Evolutionary conservation across 345 rosid genomes (phyloP), one percentile per base, ranked within the genome.

Genomic region (Barbarea vulgaris): DNA sequence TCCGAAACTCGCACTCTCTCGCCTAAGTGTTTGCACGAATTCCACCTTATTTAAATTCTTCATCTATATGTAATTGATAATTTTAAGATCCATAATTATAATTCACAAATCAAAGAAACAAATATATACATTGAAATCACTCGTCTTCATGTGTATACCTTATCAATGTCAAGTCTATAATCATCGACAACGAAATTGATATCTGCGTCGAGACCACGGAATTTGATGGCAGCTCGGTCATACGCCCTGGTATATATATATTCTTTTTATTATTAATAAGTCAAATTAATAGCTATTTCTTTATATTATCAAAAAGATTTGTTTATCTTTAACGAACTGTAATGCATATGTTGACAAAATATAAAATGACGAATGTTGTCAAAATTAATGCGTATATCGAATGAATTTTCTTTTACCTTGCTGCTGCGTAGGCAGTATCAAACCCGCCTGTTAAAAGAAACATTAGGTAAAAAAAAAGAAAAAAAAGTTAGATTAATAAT

Each of bases 341-440:
- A 87, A 77, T 89, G 84, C 57, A 84, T 85, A 79, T 86, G 18
- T 72, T 62, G 48, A 71, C 64, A 39, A 55, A 63, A 74, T 27
- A 44, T n/a, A 24, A 50, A 37, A 57, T 5, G 21, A 61, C 11
- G 24, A 42, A 33, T 68, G 54, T 59, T 37, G 33, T 39, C 55
- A 28, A 21, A 50, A 34, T 13, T 22, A 10, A 22, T 53, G 30
- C 6, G 13, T 18, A 25, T 39, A 77, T 18, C 18, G 30, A 77
- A 47, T 3, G 14, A 22, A 25, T 0, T 56, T 18, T 48, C 2
- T 48, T 27, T 69, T 74, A 92, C 97, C 97, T 87, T 53, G 98
- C 98, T 41, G 98, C 98, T 79, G 92, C 81, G 81, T 90, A 89
- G 27, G 97, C 98, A 55, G 98, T 94, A 79, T 94, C 98, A 82